Percentiles rank a stretch among this genome's conserved stretches.
Evolutionary conservation across 441 rosid genomes (phyloP).

Genomic region (Gossypium gossypioides): DNA sequence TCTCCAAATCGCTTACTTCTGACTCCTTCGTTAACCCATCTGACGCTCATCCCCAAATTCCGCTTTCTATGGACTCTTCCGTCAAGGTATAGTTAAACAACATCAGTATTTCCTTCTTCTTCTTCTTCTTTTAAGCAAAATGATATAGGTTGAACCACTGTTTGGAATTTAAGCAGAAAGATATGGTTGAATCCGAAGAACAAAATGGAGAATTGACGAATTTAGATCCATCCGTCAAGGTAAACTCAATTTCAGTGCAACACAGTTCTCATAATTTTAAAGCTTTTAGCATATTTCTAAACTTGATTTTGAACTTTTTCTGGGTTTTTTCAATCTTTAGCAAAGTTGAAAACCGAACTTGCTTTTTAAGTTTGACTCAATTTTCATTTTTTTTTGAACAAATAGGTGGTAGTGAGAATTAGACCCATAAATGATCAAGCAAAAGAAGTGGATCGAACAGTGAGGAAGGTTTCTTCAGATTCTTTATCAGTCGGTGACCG

Average conservation of each 20-base stretch:
- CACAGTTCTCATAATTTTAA: neutral
- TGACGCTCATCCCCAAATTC: slow-evolving; percentile 2
- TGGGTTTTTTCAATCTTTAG: neutral
- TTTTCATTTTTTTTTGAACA: neutral
- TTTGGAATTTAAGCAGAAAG: slow-evolving; percentile 20
- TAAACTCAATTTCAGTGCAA: neutral
- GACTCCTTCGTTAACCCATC: slow-evolving; percentile 13
- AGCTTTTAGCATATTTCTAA: neutral
- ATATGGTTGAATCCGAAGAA: slow-evolving; percentile 20
- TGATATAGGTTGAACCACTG: too few species aligned
- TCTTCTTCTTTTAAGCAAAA: too few species aligned
- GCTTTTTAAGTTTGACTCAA: neutral
- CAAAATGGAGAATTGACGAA: slow-evolving; percentile 19
- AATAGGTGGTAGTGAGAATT: slow-evolving; percentile 76
- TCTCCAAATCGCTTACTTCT: slow-evolving; percentile 22
- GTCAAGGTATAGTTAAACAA: slow-evolving; percentile 12
- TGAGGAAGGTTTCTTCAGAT: slow-evolving; percentile 50
- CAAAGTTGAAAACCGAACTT: slow-evolving; percentile 1
- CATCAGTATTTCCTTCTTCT: neutral
- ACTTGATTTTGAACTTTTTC: neutral
- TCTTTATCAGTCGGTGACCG: slow-evolving; percentile 53
- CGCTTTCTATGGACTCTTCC: slow-evolving; percentile 22
- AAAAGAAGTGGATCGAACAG: slow-evolving; percentile 33
- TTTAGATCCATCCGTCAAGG: slow-evolving; percentile 68
- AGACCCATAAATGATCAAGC: slow-evolving; percentile 40